Conservation (phyloP, 371 early-diverging fungal genomes). For the Rhizopus delemar region DNA sequence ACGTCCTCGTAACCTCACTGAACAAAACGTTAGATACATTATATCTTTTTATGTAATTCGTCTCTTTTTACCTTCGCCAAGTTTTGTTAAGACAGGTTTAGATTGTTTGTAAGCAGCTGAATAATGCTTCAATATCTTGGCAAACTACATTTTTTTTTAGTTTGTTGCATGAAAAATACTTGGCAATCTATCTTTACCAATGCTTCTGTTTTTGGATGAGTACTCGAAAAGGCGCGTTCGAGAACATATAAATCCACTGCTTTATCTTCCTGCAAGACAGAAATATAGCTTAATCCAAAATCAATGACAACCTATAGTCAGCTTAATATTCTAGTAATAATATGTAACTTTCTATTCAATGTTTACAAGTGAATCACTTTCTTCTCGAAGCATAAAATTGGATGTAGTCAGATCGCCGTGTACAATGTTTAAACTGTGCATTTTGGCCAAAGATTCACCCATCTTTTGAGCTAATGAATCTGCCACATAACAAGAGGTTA, state of each 20-base stretch:
- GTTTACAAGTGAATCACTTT: conserved; percentile 54
- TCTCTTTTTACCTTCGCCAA: conserved; percentile 78
- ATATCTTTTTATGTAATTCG: background rate
- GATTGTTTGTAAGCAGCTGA: conserved; percentile 49
- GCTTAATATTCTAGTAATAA: background rate
- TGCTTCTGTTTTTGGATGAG: conserved; percentile 80
- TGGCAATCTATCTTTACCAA: conserved; percentile 52
- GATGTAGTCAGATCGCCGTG: conserved; percentile 99
- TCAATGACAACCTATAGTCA: conserved; percentile 79
- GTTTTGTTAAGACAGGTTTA: conserved; percentile 62
- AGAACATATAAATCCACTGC: conserved; percentile 99
- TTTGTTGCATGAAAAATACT: background rate
- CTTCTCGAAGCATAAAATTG: conserved; percentile 82
- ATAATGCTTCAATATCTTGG: conserved; percentile 71
- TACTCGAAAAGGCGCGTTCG: conserved; percentile 91
- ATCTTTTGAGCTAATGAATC: conserved; percentile 55
- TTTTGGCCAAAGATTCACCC: conserved; percentile 72
- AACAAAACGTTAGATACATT: background rate
- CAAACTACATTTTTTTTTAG: conserved; percentile 59
- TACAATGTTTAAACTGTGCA: conserved; percentile 88
- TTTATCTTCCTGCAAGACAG: conserved; percentile 93
- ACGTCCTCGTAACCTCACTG: conserved; percentile 87
- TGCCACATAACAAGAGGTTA: conserved; percentile 3
- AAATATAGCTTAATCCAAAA: conserved; percentile 94
- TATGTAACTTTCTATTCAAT: background rate